Conservation (phyloP, 1,139 yeast species). For the Sugiyamaella grinbergsii region DNA sequence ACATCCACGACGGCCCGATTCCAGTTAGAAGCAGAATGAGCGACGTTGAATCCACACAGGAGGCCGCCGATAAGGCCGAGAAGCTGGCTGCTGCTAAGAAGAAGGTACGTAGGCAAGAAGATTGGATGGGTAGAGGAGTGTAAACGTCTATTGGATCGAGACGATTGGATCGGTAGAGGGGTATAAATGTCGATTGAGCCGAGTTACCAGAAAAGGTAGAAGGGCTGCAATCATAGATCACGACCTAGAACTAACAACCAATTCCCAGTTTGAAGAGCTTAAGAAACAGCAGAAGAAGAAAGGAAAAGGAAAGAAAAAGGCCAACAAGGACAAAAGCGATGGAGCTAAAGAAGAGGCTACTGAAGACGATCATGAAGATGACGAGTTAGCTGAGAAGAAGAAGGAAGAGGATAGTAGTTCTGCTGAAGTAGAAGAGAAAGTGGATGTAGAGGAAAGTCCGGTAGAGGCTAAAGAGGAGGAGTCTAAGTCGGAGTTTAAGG, state of each 20-base stretch:
- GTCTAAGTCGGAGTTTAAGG: conserved; percentile 13
- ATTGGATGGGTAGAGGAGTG: neutral
- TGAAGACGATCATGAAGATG: conserved; percentile 22
- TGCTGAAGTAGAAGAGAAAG: conserved; percentile 19
- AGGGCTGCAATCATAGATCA: too few species aligned
- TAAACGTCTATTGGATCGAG: too few species aligned
- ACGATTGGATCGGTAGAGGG: too few species aligned
- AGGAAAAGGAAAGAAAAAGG: conserved; percentile 46
- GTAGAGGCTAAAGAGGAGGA: conserved; percentile 18
- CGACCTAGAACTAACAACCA: conserved; percentile 3
- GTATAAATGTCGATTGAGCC: too few species aligned
- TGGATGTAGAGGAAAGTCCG: conserved; percentile 18
- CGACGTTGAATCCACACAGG: conserved; percentile 4
- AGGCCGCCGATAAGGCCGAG: conserved; percentile 51
- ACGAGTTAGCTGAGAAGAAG: neutral
- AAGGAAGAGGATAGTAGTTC: conserved; percentile 15
- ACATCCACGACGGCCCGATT: neutral
- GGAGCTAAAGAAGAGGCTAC: conserved; percentile 25
- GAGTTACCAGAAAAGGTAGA: too few species aligned
- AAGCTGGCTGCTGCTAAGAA: conserved; percentile 66
- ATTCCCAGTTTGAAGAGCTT: conserved; percentile 55
- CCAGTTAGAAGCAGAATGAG: neutral
- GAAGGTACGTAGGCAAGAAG: conserved; percentile 41
- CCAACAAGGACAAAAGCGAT: conserved; percentile 30
- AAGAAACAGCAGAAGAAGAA: conserved; percentile 58